A percentile compares a stretch with the other conserved stretches of the same genome.
Conservation (phyloP, 345 rosid species). For the Camelina sativa region DNA sequence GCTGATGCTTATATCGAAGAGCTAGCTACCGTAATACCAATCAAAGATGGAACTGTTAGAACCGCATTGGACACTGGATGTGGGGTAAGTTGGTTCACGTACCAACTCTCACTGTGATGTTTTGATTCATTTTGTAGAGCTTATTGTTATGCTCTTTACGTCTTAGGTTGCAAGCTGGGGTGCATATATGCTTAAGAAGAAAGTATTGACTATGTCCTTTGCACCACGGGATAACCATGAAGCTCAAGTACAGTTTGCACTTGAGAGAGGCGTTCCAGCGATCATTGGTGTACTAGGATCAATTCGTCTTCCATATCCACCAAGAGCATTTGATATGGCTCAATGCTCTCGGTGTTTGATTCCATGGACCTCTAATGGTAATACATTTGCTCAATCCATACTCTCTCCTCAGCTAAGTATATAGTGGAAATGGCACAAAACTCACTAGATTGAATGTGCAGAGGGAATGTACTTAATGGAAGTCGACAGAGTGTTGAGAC, state of each 20-base stretch:
- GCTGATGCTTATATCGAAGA: constrained; percentile 64
- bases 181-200: constrained; percentile 65
- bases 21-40: constrained; percentile 64
- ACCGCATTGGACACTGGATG: constrained; percentile 73
- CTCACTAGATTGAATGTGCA: constrained; percentile 34
- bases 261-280: constrained; percentile 79
- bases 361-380: constrained; percentile 72
- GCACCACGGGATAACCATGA: constrained; percentile 77
- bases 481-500: constrained; percentile 72
- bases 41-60: constrained; percentile 64
- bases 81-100: constrained; percentile 52
- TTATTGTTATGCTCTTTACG: neutral
- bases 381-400: constrained; percentile 16
- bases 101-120: neutral
- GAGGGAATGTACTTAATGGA: constrained; percentile 75
- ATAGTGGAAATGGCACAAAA: neutral
- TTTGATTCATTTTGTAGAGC: neutral
- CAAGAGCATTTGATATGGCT: constrained; percentile 45
- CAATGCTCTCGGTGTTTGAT: constrained; percentile 76
- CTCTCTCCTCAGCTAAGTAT: neutral
- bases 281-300: constrained; percentile 74
- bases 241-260: constrained; percentile 74
- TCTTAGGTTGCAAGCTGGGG: constrained; percentile 74
- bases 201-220: constrained; percentile 70
- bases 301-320: constrained; percentile 60